Evolutionary conservation across 2,329 filamentous ascomycete genomes (phyloP).

Genomic region (Eutypella sp.): DNA sequence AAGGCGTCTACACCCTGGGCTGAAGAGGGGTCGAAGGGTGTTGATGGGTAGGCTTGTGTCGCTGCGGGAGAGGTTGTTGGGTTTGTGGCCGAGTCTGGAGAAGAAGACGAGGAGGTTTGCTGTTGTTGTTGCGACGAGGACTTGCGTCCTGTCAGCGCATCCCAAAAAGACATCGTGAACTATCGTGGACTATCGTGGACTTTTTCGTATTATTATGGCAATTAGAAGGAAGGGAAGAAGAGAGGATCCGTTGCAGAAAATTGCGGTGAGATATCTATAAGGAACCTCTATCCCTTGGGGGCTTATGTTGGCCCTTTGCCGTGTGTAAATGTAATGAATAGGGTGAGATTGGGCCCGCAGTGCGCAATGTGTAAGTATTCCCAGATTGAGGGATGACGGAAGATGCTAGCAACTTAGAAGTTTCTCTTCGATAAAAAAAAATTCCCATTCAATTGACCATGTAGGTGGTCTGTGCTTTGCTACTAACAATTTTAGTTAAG

Average conservation of each 20-base stretch:
- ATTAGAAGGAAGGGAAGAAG: too few relatives aligned
- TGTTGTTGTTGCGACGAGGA: conserved; percentile 35
- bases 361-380: too few relatives aligned
- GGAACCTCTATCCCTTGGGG: too few relatives aligned
- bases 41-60: conserved; percentile 46
- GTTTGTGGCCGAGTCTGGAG: conserved; percentile 29
- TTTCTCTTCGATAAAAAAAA: conserved; percentile 2
- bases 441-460: conserved; percentile 1
- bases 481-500: too few relatives aligned
- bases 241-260: too few relatives aligned
- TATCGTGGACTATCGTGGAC: conserved; percentile 2
- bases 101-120: conserved; percentile 20
- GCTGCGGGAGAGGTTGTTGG: conserved; percentile 42
- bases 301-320: too few relatives aligned
- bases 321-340: too few relatives aligned
- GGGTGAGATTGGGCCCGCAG: too few relatives aligned
- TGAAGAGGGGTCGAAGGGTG: conserved; percentile 65
- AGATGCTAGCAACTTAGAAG: not conserved
- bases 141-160: conserved; percentile 57
- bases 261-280: too few relatives aligned
- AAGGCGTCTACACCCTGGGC: conserved; percentile 83
- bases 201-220: not conserved
- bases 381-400: conserved; percentile 1
- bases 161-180: conserved; percentile 53
- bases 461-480: not conserved